Evolutionary conservation across 2,329 filamentous ascomycete species (phyloP), one percentile per base, ranked within the genome.

Genomic region (Daldinia sp.): DNA sequence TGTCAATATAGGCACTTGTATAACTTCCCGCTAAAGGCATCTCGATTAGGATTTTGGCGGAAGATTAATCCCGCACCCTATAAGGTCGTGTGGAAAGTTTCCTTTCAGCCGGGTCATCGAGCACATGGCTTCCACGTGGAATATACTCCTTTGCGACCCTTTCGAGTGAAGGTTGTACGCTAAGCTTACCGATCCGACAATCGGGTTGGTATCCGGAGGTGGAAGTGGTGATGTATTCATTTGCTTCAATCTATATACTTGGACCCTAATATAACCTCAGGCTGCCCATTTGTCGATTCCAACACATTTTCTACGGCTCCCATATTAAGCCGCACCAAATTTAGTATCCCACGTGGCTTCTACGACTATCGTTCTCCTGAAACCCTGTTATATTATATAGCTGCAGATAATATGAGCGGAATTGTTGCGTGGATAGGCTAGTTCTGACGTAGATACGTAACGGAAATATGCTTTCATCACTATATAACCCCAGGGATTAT

Each of bases 101-200:
- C 63, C 66, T 60, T 65, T 69, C 69, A 69, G 23, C 69, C 65
- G 57, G 66, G 60, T 65, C 53, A 54, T 53, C 42, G 42, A 44
- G 28, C 66, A 71, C 63, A 67, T 71, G 66, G 63, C 56, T 62
- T 60, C 69, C 66, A 69, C 63, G 69, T 71, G 69, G 69, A 65
- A 69, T 64, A 63, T 51, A 68, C 28, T 26, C 63, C 28, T 51
- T 20, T 58, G 44, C 54, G 48, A 39, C 67, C 39, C 44, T 60
- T 15, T 23, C 37, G 18, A 44, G 15, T 26, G 15, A 48, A n/a
- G 41, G 33, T 57, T 26, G 15, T 35, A 56, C 10, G 20, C 56
- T 18, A 56, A 61, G 20, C 7, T 57, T 28, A 26, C 35, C 33
- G 58, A 58, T 60, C 51, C 23, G 41, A 59, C 5, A 35, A 41